Conservation (phyloP, 305 asterid species). For the Fraxinus baroniana region DNA sequence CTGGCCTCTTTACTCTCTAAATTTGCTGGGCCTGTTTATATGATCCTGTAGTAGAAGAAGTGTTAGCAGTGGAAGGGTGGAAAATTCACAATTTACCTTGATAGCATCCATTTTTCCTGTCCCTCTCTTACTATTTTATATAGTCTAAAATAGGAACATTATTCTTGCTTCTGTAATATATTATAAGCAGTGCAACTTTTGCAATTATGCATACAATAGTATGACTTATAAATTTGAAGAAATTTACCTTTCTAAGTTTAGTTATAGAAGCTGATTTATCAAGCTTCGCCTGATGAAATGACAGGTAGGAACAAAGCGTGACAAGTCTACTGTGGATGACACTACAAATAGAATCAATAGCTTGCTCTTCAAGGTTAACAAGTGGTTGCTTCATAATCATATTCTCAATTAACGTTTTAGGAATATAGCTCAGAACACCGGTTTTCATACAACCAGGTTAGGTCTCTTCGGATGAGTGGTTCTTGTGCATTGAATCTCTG, state of each 20-base stretch:
- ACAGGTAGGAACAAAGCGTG: constrained; percentile 82
- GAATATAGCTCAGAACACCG: constrained; percentile 18
- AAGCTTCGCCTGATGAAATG: constrained; percentile 21
- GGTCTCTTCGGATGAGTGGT: constrained; percentile 88
- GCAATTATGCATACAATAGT: neutral
- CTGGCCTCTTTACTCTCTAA: constrained; percentile 13
- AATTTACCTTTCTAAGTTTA: neutral
- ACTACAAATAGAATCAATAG: constrained; percentile 66
- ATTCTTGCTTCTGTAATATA: neutral
- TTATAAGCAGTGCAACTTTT: neutral
- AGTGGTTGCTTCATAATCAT: constrained; percentile 6
- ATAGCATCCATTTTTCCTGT: neutral
- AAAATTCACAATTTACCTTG: neutral
- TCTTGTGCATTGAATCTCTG: constrained; percentile 94
- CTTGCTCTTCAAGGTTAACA: constrained; percentile 72
- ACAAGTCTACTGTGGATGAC: constrained; percentile 63
- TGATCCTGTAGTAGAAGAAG: neutral
- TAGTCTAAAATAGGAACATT: neutral
- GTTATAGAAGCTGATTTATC: constrained; percentile 13
- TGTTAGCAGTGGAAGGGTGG: neutral
- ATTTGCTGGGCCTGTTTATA: constrained; percentile 6
- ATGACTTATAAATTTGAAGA: neutral
- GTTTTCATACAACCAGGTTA: constrained; percentile 50
- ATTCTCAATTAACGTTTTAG: neutral
- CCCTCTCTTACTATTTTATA: neutral